Evolutionary conservation across 2,329 filamentous ascomycete genomes (phyloP), one percentile per base, ranked within the genome.

Genomic region (Neonectria magnoliae): DNA sequence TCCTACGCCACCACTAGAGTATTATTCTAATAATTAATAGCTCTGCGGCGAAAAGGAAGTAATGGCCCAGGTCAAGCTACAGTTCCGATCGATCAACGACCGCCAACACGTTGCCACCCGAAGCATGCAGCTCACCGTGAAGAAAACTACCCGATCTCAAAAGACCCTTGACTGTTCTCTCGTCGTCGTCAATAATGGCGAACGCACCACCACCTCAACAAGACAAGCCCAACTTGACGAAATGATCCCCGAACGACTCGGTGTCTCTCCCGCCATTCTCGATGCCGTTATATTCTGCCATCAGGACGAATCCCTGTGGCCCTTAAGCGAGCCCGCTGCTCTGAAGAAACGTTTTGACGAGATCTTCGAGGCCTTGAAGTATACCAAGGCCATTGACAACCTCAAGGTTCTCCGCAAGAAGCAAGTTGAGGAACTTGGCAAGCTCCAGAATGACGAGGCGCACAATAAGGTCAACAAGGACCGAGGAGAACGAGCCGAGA

Each of bases 211-310:
- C 5, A 88, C 94, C 38, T 98, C 95, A 2, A 93, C 92, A 3
- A 90, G 91, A 45, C 90, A 93, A 18, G 90, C 89, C 10, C 93
- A 98, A 71, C 85, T 98, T 36, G 92, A 98, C 77, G 86, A 90
- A 69, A 87, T 95, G 70, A 91, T 99, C 77, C 94, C 95, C 0
- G 88, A 92, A 71, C 91, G 93, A 69, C 86, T 99, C 1, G 96
- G 96, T 41, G 96, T 98, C 4, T 96, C 94, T 1, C 90, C 91
- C 60, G 94, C 96, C 13, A 90, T 99, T 60, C 86, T 99, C 27
- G 94, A 98, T 70, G 92, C 91, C 63, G 96, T 99, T 77, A 98
- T 99, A 71, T 99, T 99, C 81, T 99, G 96, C 77, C 96, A 99
- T 76, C 96, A 99, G 76, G 96, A 99, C 77, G 96, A 99, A 71